Evolutionary conservation across 169 alveolate genomes (phyloP), one percentile per base, ranked within the genome.

Genomic region (Cryptosporidium muris): DNA sequence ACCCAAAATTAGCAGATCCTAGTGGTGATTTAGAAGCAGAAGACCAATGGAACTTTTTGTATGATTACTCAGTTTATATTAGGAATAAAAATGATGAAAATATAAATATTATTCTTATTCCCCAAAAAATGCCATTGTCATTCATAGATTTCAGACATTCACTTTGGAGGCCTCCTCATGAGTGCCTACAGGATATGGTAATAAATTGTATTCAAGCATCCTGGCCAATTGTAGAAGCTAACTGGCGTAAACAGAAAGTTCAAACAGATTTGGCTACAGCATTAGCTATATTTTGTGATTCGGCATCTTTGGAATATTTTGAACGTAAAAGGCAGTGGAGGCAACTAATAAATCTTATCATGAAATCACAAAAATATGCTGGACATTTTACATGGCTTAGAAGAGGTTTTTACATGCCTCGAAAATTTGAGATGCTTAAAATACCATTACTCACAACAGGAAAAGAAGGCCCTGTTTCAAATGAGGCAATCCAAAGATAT

Each of bases 311-410:
- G 14, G 14, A 43, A 43, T 74, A 74, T 48, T 74, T 74, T 48
- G 74, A 74, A 58, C 54, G 85, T 12, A 74, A 74, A 37, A 74
- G 60, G 45, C 85, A 74, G 60, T 74, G 85, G 85, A 74, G 85
- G 36, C 85, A 74, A 45, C 60, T 74, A 45, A 25, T 74, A 43
- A 74, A 54, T 36, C 45, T 74, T 1, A 74, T 74, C 47, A 42
- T 16, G 4, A 60, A 12, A 11, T 25, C 74, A 2, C 74, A 37
- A 40, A 74, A 74, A 45, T 74, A 74, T 43, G 54, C 68, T 7
- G 4, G 49, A 36, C 47, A 54, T 36, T 74, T 74, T 48, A 47
- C 9, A 43, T 74, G 85, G 85, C 14, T 74, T 54, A 74, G 85
- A 56, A 74, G 68, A 12, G 85, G 85, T 12, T 74, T 12, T 25